Percentiles rank a stretch among this genome's conserved stretches.
phyloP scores from a whole-genome alignment of 2,329 filamentous ascomycete genomes.

The Hypoxylon sp. region DNA sequence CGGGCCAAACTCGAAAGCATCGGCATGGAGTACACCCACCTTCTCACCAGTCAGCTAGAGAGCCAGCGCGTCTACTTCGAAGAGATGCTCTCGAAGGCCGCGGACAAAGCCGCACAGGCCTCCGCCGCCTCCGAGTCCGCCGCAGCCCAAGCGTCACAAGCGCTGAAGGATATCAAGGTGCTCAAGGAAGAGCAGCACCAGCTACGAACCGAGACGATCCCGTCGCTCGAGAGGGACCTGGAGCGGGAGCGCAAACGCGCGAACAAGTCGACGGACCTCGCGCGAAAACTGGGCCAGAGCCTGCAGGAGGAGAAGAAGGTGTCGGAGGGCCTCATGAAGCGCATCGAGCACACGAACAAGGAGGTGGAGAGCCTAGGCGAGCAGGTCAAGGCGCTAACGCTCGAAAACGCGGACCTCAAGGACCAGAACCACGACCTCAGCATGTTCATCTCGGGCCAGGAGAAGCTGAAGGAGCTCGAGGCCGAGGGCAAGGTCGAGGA shows the following conservation, averaged over 20 bases:
- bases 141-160: conserved; percentile 60
- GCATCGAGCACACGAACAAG: conserved; percentile 79
- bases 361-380: conserved; percentile 69
- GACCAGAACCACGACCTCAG: conserved; percentile 89
- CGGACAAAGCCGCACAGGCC: conserved; percentile 86
- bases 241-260: conserved; percentile 75
- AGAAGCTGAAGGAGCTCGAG: conserved; percentile 80
- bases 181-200: conserved; percentile 67
- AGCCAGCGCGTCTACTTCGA: conserved; percentile 95
- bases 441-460: conserved; percentile 87
- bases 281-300: conserved; percentile 78
- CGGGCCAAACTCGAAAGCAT: conserved; percentile 79
- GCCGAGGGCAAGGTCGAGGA: conserved; percentile 68
- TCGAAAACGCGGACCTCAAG: conserved; percentile 77
- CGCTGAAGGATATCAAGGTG: conserved; percentile 61
- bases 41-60: conserved; percentile 92
- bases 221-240: conserved; percentile 78
- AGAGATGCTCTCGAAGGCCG: conserved; percentile 87
- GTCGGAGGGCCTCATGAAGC: conserved; percentile 80
- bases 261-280: conserved; percentile 78
- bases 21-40: conserved; percentile 92
- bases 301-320: conserved; percentile 90
- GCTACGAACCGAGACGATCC: conserved; percentile 68
- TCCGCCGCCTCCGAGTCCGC: conserved; percentile 74
- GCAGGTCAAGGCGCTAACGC: conserved; percentile 67